These are phyloP conservation scores for Linnemannia elongata DNA, from an alignment of 192 early-diverging fungal species.

Conservation along the genomic window DNA sequence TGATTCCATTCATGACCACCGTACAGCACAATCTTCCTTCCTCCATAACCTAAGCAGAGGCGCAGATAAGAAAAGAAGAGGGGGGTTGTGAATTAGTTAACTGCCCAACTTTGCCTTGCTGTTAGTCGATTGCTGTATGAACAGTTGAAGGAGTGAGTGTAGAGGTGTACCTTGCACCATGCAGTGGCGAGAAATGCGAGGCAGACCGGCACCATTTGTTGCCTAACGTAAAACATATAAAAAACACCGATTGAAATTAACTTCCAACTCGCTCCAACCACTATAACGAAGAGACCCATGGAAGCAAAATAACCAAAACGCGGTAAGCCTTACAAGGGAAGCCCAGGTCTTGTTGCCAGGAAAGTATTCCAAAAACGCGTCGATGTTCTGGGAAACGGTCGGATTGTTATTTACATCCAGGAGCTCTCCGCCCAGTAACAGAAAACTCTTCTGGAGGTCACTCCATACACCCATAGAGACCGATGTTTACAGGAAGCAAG, in stretches of 20 bases:
- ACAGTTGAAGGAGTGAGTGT: not conserved
- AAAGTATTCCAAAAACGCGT: not conserved
- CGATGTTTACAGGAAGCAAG: not conserved
- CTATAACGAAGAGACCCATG: not conserved
- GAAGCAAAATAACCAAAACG: not conserved
- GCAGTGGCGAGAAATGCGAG: not conserved
- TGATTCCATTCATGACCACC: not conserved
- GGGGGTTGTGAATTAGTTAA: not conserved
- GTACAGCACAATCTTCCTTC: not conserved
- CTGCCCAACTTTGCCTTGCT: no score
- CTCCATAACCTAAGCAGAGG: not conserved
- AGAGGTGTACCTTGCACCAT: not conserved
- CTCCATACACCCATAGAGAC: not conserved
- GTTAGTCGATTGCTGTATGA: no score
- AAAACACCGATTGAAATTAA: not conserved
- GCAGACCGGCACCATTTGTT: not conserved
- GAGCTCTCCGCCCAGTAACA: not conserved
- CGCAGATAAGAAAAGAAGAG: not conserved
- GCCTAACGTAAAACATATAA: not conserved
- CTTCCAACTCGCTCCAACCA: not conserved
- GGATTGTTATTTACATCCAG: no score
- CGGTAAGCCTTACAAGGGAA: not conserved
- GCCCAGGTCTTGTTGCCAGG: not conserved
- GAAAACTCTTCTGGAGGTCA: not conserved
- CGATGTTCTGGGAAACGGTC: not conserved